These are phyloP conservation scores for Neurospora sp. DNA, from an alignment of 495 filamentous ascomycete genomes.

Conservation along the genomic window DNA sequence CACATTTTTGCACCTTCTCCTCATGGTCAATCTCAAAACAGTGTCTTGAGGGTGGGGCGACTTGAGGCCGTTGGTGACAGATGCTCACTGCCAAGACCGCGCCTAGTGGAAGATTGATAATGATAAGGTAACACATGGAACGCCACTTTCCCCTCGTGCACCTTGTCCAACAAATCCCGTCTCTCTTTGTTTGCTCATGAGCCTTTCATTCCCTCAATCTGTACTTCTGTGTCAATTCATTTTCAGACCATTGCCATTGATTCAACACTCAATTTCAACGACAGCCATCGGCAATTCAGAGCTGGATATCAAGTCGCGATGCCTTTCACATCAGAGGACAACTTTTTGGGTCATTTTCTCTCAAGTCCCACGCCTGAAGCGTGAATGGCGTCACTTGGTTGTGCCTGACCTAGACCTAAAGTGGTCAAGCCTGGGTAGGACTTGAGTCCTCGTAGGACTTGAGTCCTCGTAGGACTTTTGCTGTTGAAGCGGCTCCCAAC, in stretches of 20 bases:
- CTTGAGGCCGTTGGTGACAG: background rate
- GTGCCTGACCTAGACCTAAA: constrained; percentile 26
- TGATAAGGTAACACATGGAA: background rate
- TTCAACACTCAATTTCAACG: background rate
- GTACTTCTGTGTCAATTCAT: background rate
- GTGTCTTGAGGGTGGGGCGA: background rate
- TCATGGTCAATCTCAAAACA: background rate
- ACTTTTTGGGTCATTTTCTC: background rate
- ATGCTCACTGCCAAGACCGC: background rate
- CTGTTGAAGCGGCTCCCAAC: background rate
- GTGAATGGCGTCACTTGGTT: constrained; percentile 3
- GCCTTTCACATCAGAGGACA: background rate
- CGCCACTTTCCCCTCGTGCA: background rate
- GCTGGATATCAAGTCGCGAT: background rate
- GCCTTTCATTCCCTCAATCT: background rate
- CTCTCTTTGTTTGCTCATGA: background rate
- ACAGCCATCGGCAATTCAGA: background rate
- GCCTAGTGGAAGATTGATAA: background rate
- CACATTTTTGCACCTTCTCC: background rate
- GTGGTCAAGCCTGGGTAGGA: constrained; percentile 16
- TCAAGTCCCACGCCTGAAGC: constrained; percentile 7
- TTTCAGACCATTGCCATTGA: background rate
- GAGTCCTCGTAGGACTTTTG: constrained; percentile 19
- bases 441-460: constrained; percentile 22
- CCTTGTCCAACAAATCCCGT: background rate